Evolutionary conservation across 768 basidiomycete species (phyloP).

Genomic region (Cyclocybe aegerita): DNA sequence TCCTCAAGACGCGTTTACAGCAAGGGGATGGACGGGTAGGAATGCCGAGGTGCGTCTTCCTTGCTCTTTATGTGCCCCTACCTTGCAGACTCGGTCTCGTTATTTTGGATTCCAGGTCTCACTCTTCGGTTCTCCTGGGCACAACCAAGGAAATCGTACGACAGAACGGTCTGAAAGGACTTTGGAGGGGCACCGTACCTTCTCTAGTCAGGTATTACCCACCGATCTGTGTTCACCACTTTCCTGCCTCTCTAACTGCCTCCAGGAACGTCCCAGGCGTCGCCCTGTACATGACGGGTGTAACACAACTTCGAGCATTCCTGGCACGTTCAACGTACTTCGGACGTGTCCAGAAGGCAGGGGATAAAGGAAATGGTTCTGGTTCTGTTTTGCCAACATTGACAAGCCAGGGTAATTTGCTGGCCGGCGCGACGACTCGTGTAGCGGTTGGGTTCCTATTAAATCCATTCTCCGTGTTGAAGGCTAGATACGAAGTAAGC

Average conservation of each 20-base stretch:
- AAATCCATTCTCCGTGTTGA: constrained; percentile 90
- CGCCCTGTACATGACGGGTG: constrained; percentile 85
- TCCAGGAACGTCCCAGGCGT: constrained; percentile 89
- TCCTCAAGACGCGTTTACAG: constrained; percentile 90
- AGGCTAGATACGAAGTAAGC: constrained; percentile 87
- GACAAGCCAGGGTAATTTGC: constrained; percentile 74
- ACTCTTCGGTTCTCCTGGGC: constrained; percentile 42
- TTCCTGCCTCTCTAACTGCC: not conserved
- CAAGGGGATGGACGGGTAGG: constrained; percentile 60
- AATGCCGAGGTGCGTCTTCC: constrained; percentile 31
- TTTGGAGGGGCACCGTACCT: constrained; percentile 89
- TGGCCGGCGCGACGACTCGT: constrained; percentile 83
- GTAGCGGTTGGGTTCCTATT: constrained; percentile 79
- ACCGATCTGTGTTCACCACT: not conserved
- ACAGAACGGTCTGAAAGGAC: constrained; percentile 62
- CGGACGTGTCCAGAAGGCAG: constrained; percentile 30
- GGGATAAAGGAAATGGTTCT: constrained; percentile 18
- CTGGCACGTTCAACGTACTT: constrained; percentile 79
- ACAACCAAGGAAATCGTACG: constrained; percentile 58
- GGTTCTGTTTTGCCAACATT: constrained; percentile 68
- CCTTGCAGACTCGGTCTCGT: not conserved
- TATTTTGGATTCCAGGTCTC: constrained; percentile 14
- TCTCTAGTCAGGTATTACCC: constrained; percentile 66
- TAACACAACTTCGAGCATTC: constrained; percentile 77
- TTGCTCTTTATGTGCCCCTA: not conserved